Evolutionary conservation across 2,329 filamentous ascomycete genomes (phyloP), one percentile per base, ranked within the genome.

Genomic region (Talaromyces sp.): DNA sequence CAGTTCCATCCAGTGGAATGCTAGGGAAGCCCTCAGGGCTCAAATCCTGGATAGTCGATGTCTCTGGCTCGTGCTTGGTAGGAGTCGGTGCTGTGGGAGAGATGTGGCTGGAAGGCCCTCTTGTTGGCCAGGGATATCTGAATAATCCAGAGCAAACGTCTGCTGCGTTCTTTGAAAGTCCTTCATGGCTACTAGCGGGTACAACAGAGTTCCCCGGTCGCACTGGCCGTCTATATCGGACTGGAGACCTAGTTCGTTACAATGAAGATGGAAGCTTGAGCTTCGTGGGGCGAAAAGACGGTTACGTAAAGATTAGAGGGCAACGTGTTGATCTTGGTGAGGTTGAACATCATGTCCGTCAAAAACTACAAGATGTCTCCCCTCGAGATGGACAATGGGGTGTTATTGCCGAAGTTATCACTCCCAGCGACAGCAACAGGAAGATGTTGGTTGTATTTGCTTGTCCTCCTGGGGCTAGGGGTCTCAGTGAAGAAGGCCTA

Each of bases 301-400:
- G 70, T 0, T 75, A 78, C 59, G 73, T 78, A 56, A 78, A 79
- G 58, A 40, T 78, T 7, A 71, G 75, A 8, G 76, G 77, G 9
- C 76, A 78, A 56, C 75, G 77, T 47, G 70, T 79, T 14, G 76
- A 79, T 60, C 69, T 77, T 4, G 76, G 73, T 1, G 76, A 78
- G 61, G 72, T 78, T 10, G 76, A 78, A 62, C 30, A 56, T 42
- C 59, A 61, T 28, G 53, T 61, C 40, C 53, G 58, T 27, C 31
- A 44, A 14, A 58, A 23, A 40, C 52, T 61, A 10, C 31, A 52
- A 2, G 59, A 61, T 16, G 12, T 33, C 23, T 36, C 31, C 31
- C 14, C 51, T 31, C 18, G 53, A 10, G 31, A 50, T 40, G 53
- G 53, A 31, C 31, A 31, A 31, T 31, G 54, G 31, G 27, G 54